Conservation (phyloP, 2,329 filamentous ascomycete species). For the Neofusicoccum ribis region DNA sequence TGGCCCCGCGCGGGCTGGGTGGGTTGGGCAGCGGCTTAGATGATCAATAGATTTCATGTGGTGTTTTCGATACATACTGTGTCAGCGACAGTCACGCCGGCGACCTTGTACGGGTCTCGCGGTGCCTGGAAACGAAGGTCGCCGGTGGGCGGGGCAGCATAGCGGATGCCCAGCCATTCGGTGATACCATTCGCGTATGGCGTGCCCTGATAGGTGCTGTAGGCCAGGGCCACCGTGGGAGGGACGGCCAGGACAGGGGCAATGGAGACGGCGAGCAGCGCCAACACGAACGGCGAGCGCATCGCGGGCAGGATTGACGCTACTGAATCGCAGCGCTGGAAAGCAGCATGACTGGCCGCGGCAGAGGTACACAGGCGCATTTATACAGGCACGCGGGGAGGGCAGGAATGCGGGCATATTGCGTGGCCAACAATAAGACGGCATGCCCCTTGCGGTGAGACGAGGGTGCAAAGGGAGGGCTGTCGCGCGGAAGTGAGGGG, state of each 20-base stretch:
- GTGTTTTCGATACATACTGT: conserved; percentile 42
- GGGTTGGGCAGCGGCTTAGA: not conserved
- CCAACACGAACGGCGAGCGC: not conserved
- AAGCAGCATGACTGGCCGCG: not conserved
- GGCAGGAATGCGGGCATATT: not conserved
- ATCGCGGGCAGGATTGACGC: not conserved
- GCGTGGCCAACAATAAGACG: not conserved
- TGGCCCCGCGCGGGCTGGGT: too few species aligned
- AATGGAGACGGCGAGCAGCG: not conserved
- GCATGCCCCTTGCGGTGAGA: not conserved
- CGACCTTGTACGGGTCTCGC: conserved; percentile 56
- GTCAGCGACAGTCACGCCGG: conserved; percentile 55
- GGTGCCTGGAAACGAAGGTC: conserved; percentile 67
- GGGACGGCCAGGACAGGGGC: conserved; percentile 31
- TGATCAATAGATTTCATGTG: not conserved
- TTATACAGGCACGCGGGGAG: conserved; percentile 6
- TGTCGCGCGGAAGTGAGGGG: not conserved
- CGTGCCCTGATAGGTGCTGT: conserved; percentile 64
- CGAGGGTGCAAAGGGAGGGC: not conserved
- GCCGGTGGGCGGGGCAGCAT: conserved; percentile 67
- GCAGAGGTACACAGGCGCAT: not conserved
- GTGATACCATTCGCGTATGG: conserved; percentile 57
- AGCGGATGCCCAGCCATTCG: conserved; percentile 73
- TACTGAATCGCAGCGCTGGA: not conserved
- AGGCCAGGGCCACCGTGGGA: conserved; percentile 59